Evolutionary conservation across 495 filamentous ascomycete species (phyloP), one percentile per base, ranked within the genome.

Genomic region (Aspergillus heteromorphus): DNA sequence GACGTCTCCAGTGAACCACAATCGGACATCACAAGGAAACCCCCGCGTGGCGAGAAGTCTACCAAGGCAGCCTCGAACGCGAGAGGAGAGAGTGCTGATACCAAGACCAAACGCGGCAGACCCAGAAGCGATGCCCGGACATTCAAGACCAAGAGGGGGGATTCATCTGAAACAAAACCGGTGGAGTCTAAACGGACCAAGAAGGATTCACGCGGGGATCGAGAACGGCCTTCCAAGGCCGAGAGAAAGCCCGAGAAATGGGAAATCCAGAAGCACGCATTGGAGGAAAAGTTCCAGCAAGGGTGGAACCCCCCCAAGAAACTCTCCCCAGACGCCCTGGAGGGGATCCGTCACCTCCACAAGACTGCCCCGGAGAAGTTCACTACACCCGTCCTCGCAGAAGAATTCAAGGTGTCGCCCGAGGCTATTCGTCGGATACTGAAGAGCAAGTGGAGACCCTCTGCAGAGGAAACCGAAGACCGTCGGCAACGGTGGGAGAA

Each of bases 381-480:
- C 73, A 85, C 87, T 17, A 95, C 89, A 1, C 63, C 76, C 9
- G 80, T 84, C 31, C 83, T 98, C 5, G 81, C 93, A 0, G 61
- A 85, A 0, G 79, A 91, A 52, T 98, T 97, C 72, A 74, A 89
- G 68, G 76, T 96, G 5, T 92, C 90, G 1, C 79, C 88, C 1
- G 93, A 98, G 59, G 87, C 84, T 6, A 89, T 97, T 50, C 81
- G 91, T 9, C 76, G 93, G 18, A 93, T 98, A 27, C 68, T 98
- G 61, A 89, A 82, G 66, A 86, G 82, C 65, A 92, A 87, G 55
- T 97, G 93, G 93, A 73, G 65, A 54, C 87, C 91, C 1, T 78
- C 69, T 10, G 72, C 79, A 8, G 80, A 84, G 9, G 85, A 91
- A 60, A 54, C 67, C 20, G 76, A 80, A 31, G 73, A 83, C 6